These are phyloP conservation scores for Rhododendron molle DNA, from an alignment of 148 eudicot genomes.

Conservation along the genomic window DNA sequence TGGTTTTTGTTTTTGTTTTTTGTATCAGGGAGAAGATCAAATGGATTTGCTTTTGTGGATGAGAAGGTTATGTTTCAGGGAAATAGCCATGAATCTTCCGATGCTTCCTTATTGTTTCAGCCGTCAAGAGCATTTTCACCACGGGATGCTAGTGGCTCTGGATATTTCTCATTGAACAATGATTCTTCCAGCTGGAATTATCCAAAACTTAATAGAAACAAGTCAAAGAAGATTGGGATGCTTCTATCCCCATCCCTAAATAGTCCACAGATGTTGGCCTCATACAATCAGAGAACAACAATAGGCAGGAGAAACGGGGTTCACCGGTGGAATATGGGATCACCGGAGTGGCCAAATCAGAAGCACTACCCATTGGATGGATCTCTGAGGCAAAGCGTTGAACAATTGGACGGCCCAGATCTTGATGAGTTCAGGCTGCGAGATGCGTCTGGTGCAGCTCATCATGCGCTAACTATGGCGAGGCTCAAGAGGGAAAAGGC, in stretches of 20 bases:
- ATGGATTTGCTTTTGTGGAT: conserved; percentile 56
- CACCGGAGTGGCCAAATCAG: conserved; percentile 46
- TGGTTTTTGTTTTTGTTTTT: not conserved
- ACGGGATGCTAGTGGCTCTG: conserved; percentile 39
- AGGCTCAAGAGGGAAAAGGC: conserved; percentile 81
- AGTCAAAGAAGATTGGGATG: conserved; percentile 45
- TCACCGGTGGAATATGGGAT: conserved; percentile 29
- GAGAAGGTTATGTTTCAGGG: conserved; percentile 43
- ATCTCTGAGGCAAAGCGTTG: conserved; percentile 33
- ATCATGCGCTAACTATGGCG: conserved; percentile 67
- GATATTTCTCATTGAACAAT: conserved; percentile 43
- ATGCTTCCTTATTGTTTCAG: conserved; percentile 56
- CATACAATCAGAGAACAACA: conserved; percentile 37
- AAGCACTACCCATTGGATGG: conserved; percentile 39
- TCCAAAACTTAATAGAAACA: conserved; percentile 49
- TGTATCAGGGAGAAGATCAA: conserved; percentile 48
- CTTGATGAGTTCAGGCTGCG: conserved; percentile 78
- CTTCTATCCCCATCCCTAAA: conserved; percentile 31
- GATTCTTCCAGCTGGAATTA: conserved; percentile 57
- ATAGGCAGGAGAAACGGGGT: conserved; percentile 40
- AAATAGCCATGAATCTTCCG: conserved; percentile 49
- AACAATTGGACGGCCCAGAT: conserved; percentile 58
- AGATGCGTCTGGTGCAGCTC: conserved; percentile 78
- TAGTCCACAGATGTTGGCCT: conserved; percentile 28
- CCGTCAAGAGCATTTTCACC: conserved; percentile 57